A percentile compares a stretch with the other conserved stretches of the same genome.
Evolutionary conservation across 148 eudicot species (phyloP).

Genomic region (Gaultheria prostrata): DNA sequence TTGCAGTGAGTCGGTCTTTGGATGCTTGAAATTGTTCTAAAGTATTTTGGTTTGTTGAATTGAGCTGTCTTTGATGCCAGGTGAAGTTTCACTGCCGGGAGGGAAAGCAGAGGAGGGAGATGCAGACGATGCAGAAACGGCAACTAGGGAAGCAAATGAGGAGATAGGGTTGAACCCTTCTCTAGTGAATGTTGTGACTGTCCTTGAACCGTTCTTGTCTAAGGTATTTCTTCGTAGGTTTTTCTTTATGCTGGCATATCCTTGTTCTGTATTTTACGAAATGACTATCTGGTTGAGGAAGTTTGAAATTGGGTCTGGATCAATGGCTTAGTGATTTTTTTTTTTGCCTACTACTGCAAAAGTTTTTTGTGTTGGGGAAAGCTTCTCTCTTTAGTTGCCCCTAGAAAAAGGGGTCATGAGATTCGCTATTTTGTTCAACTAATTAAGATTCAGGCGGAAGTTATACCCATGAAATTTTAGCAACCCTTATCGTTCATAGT

Average conservation of each 20-base stretch:
- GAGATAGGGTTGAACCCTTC: conserved; percentile 94
- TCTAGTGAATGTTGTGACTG: conserved; percentile 66
- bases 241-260: not conserved
- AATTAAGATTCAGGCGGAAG: not conserved
- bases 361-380: too few species aligned
- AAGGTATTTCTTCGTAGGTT: conserved; percentile 43
- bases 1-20: not conserved
- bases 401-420: not conserved
- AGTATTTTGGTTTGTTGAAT: not conserved
- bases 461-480: not conserved
- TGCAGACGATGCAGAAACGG: conserved; percentile 67
- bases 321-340: not conserved
- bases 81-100: conserved; percentile 93
- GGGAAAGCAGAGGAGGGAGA: conserved; percentile 87
- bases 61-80: conserved; percentile 31
- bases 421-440: not conserved
- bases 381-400: not conserved
- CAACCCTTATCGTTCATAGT: not conserved
- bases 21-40: not conserved
- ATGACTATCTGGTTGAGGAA: not conserved
- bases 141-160: conserved; percentile 84
- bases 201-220: conserved; percentile 85
- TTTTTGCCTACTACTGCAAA: not conserved
- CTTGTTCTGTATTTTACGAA: not conserved
- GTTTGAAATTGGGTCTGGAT: not conserved